Evolutionary conservation across 306 rosid species (phyloP), one percentile per base, ranked within the genome.

Genomic region (Rosa rugosa): DNA sequence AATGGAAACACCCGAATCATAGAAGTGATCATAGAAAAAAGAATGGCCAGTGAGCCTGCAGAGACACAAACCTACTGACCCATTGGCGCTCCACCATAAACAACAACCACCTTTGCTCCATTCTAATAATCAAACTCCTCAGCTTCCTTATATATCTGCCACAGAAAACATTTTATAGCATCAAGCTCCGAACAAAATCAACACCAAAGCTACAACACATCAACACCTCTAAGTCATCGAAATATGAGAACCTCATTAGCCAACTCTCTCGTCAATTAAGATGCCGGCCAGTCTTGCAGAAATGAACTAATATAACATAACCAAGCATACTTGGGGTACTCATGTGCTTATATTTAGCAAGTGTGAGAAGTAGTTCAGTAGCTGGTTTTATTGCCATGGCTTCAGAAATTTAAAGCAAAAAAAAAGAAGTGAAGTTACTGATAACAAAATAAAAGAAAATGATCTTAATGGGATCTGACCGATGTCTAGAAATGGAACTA

Each of bases 361-460:
- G 34, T 31, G 34, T 31, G 34, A 31, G 3, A 31, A 31, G 34
- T 31, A 31, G 34, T 31, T 31, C 1, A 31, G 34, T 31, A 31
- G 34, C 34, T 31, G 34, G 34, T 31, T 2, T 31, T 31, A 31
- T 31, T 85, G 88, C 88, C 80, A 79, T 94, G 98, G 91, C 98
- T 94, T 77, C 79, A 84, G 42, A 47, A 59, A 47, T 57, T 25
- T 14, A 25, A 9, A 42, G 13, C 17, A 50, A 50, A 40, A 18
- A 20, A 41, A 4, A 31, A 31, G 0, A 31, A 31, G 13, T 63
- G 11, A 20, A 44, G 31, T 54, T 10, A 38, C 63, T 31, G 46
- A 59, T 42, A 69, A 45, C 25, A 73, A 22, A 25, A 31, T 31
- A 57, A 64, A 49, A 73, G 17, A 84, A 56, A 59, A 8, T 27